Percentiles rank a stretch among this genome's conserved stretches.
Conservation (phyloP, 2,329 filamentous ascomycete species). For the Ophiocordyceps unilateralis region DNA sequence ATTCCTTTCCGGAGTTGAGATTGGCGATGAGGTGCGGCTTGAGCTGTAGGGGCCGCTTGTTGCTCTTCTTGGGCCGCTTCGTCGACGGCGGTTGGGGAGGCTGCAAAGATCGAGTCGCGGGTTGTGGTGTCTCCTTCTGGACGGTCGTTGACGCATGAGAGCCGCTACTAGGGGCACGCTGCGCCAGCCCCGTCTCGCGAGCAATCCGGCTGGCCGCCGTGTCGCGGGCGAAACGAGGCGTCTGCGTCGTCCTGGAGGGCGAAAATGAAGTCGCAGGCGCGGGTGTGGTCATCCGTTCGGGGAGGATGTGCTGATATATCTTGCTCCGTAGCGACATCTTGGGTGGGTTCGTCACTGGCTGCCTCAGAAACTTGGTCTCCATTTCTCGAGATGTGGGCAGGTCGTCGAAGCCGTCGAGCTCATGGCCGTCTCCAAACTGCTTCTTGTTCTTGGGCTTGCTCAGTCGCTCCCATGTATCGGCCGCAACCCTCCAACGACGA, state of each 20-base stretch:
- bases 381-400: conserved; percentile 69
- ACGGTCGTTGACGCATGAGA: conserved; percentile 35
- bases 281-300: conserved; percentile 34
- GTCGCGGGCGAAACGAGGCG: conserved; percentile 47
- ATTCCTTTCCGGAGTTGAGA: conserved; percentile 53
- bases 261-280: conserved; percentile 36
- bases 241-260: conserved; percentile 37
- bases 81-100: conserved; percentile 20
- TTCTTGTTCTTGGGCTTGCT: conserved; percentile 44
- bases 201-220: conserved; percentile 49
- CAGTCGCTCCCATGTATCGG: conserved; percentile 45
- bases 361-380: conserved; percentile 70
- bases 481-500: conserved; percentile 25
- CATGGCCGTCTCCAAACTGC: conserved; percentile 75
- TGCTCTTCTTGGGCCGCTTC: conserved; percentile 37
- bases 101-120: conserved; percentile 27
- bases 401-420: conserved; percentile 88
- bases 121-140: conserved; percentile 35
- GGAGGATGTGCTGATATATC: conserved; percentile 35
- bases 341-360: conserved; percentile 53
- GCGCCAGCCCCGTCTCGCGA: conserved; percentile 42
- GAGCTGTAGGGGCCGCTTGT: conserved; percentile 40
- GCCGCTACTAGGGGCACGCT: conserved; percentile 36
- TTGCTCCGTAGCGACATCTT: conserved; percentile 44
- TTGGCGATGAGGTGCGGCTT: conserved; percentile 86